These are phyloP conservation scores for Aegilops umbellulata DNA, from an alignment of 176 grass and related monocot genomes.

Conservation along the genomic window DNA sequence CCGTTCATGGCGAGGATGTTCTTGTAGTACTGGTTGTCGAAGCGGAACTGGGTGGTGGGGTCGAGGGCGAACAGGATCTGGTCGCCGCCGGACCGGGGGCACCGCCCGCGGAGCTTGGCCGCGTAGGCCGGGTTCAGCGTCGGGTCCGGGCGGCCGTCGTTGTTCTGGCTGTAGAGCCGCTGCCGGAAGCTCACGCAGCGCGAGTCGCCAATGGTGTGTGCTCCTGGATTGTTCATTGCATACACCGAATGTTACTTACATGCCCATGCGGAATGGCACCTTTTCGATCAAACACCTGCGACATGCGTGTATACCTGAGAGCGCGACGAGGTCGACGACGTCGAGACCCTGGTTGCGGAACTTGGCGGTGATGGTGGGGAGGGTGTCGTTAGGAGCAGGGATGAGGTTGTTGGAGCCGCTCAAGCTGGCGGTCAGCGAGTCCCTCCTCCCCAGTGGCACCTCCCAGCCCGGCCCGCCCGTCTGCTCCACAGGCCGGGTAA, in stretches of 20 bases:
- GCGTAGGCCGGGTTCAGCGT: slow-evolving; percentile 58
- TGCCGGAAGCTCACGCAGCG: slow-evolving; percentile 71
- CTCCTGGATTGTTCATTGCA: slow-evolving; percentile 17
- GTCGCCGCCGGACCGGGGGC: slow-evolving; percentile 66
- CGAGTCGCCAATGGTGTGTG: slow-evolving; percentile 58
- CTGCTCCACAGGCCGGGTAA: background rate
- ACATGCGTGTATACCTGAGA: slow-evolving; percentile 35
- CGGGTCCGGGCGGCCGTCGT: slow-evolving; percentile 47
- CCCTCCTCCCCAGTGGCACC: slow-evolving; percentile 55
- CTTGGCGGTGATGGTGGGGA: slow-evolving; percentile 65
- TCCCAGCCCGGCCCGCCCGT: slow-evolving; percentile 65
- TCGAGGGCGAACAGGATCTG: slow-evolving; percentile 70
- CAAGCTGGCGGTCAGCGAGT: slow-evolving; percentile 67
- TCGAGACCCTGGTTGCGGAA: slow-evolving; percentile 69
- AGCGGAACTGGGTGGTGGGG: slow-evolving; percentile 38
- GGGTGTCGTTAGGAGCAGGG: slow-evolving; percentile 69
- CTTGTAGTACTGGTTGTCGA: slow-evolving; percentile 71
- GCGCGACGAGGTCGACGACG: slow-evolving; percentile 66
- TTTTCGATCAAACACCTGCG: background rate
- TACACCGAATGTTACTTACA: background rate
- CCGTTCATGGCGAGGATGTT: slow-evolving; percentile 50
- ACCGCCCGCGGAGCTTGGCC: slow-evolving; percentile 37
- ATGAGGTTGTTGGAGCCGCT: slow-evolving; percentile 78
- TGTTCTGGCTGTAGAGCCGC: slow-evolving; percentile 65
- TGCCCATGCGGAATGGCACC: background rate